These are phyloP conservation scores for Usnea hakonensis DNA, from an alignment of 495 filamentous ascomycete genomes.

Conservation along the genomic window DNA sequence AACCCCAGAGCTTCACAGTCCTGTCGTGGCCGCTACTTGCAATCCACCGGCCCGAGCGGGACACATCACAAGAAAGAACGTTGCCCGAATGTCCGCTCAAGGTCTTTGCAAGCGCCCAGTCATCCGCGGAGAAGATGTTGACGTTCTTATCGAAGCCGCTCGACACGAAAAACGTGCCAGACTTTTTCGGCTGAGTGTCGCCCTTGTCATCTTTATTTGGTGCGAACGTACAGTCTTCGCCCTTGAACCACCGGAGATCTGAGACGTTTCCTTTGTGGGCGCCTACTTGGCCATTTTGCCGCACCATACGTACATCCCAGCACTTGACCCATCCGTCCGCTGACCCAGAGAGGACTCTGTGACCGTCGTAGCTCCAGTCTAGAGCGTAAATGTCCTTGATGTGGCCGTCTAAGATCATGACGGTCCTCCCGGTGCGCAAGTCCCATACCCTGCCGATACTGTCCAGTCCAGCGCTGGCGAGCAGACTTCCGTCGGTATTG, in stretches of 20 bases:
- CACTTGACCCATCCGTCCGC: slow-evolving; percentile 95
- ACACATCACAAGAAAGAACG: slow-evolving; percentile 83
- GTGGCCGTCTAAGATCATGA: slow-evolving; percentile 93
- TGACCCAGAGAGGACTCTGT: slow-evolving; percentile 81
- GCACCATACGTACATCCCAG: slow-evolving; percentile 91
- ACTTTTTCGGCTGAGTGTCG: slow-evolving; percentile 32
- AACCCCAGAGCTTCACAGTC: slow-evolving; percentile 93
- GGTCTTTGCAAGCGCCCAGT: slow-evolving; percentile 84
- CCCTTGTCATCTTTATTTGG: slow-evolving; percentile 56
- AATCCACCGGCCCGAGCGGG: slow-evolving; percentile 80
- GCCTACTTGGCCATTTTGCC: slow-evolving; percentile 72
- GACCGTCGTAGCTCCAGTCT: slow-evolving; percentile 87
- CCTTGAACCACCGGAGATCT: slow-evolving; percentile 91
- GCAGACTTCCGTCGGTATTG: slow-evolving; percentile 80
- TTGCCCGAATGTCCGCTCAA: slow-evolving; percentile 87
- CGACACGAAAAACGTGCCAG: slow-evolving; percentile 76
- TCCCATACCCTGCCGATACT: slow-evolving; percentile 97
- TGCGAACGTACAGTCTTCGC: slow-evolving; percentile 47
- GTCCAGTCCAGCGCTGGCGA: slow-evolving; percentile 86
- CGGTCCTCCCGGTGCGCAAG: slow-evolving; percentile 82
- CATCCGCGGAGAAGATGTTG: slow-evolving; percentile 90
- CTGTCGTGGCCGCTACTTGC: slow-evolving; percentile 87
- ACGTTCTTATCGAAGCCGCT: slow-evolving; percentile 93
- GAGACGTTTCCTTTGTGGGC: slow-evolving; percentile 89
- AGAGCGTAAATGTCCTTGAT: slow-evolving; percentile 87